These are phyloP conservation scores for Tubosaeta brunneosetosa DNA, from an alignment of 768 basidiomycete species.

Conservation along the genomic window DNA sequence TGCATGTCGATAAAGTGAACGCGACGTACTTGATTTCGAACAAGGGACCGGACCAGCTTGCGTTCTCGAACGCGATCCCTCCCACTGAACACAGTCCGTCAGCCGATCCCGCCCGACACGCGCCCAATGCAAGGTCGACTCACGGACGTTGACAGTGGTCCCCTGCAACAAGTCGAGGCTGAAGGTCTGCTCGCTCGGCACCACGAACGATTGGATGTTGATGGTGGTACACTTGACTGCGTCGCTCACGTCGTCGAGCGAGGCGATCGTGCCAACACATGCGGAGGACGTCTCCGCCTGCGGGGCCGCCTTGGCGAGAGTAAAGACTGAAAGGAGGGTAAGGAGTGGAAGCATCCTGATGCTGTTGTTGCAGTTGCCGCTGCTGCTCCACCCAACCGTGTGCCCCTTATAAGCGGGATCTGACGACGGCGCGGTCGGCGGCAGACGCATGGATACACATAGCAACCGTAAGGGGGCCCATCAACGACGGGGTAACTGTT, in stretches of 20 bases:
- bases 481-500: background rate
- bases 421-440: background rate
- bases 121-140: conserved; percentile 17
- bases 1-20: background rate
- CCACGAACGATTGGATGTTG: conserved; percentile 52
- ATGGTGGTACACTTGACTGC: conserved; percentile 57
- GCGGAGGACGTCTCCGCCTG: conserved; percentile 6
- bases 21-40: conserved; percentile 44
- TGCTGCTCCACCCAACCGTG: no score
- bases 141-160: conserved; percentile 57
- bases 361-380: no score
- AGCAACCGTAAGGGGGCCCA: background rate
- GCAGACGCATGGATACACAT: background rate
- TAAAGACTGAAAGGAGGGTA: conserved; percentile 15
- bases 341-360: conserved; percentile 9
- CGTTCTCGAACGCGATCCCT: conserved; percentile 51
- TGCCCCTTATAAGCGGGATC: background rate
- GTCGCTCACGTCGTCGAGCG: conserved; percentile 43
- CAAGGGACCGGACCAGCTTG: conserved; percentile 50
- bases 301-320: conserved; percentile 13
- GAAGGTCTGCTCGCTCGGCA: conserved; percentile 50
- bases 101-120: background rate
- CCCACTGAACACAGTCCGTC: conserved; percentile 39
- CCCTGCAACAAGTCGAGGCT: conserved; percentile 42
- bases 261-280: conserved; percentile 53